These are phyloP conservation scores for Musa troglodytarum DNA, from an alignment of 176 grass and related monocot genomes.

Conservation along the genomic window DNA sequence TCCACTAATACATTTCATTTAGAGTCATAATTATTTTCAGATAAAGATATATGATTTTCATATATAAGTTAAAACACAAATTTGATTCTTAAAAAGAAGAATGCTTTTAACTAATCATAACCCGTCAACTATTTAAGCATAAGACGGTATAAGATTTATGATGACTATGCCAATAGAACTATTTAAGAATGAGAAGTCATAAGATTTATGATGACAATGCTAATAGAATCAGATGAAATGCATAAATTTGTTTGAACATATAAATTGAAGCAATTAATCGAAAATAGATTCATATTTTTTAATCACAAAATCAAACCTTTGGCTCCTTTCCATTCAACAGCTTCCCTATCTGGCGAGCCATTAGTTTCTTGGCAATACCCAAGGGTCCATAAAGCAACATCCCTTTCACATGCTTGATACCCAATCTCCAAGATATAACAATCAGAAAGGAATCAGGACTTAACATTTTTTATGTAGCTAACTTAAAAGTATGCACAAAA, in stretches of 20 bases:
- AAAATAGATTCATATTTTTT: too few relatives aligned
- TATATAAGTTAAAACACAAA: too few relatives aligned
- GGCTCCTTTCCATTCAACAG: constrained; percentile 87
- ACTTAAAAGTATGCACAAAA: background rate
- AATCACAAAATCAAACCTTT: constrained; percentile 46
- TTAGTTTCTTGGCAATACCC: too few relatives aligned
- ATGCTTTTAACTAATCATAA: too few relatives aligned
- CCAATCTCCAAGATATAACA: constrained; percentile 46
- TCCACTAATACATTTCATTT: too few relatives aligned
- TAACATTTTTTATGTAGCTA: background rate
- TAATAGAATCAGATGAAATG: background rate
- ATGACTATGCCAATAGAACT: too few relatives aligned
- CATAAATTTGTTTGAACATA: background rate
- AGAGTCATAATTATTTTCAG: too few relatives aligned
- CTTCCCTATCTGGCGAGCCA: constrained; percentile 67
- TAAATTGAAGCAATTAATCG: background rate
- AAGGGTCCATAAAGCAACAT: constrained; percentile 72
- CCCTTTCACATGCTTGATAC: constrained; percentile 92
- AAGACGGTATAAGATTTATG: too few relatives aligned
- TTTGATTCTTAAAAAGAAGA: too few relatives aligned
- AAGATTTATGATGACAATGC: too few relatives aligned
- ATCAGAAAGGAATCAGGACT: constrained; percentile 18
- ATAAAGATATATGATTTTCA: too few relatives aligned
- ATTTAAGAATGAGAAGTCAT: background rate
- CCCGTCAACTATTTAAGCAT: too few relatives aligned